Evolutionary conservation across 2,329 filamentous ascomycete species (phyloP).

Genomic region (Nemania sp.): DNA sequence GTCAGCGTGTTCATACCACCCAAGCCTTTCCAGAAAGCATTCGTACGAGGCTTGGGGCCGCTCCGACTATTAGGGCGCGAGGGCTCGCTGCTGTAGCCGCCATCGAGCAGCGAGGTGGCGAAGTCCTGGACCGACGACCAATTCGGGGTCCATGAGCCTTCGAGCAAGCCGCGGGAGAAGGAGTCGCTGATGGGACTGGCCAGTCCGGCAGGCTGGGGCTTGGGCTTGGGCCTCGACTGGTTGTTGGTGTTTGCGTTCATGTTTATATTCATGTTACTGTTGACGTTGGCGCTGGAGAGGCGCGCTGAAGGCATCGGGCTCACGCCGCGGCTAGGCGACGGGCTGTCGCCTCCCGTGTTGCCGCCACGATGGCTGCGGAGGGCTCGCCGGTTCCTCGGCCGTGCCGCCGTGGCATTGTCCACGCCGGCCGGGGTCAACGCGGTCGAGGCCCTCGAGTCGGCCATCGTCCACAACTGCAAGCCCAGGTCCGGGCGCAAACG

Average conservation of each 20-base stretch:
- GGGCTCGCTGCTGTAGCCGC: constrained; percentile 40
- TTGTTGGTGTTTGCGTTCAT: no score
- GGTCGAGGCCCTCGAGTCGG: constrained; percentile 50
- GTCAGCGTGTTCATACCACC: constrained; percentile 30
- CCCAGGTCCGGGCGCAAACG: no score
- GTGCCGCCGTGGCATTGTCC: constrained; percentile 47
- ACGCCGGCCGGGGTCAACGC: constrained; percentile 47
- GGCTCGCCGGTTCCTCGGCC: constrained; percentile 56
- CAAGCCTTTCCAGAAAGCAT: constrained; percentile 39
- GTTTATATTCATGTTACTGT: no score
- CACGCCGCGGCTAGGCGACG: constrained; percentile 47
- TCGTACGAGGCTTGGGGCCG: constrained; percentile 36
- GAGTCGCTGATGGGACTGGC: constrained; percentile 37
- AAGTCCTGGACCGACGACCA: constrained; percentile 61
- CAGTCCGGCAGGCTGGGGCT: constrained; percentile 32
- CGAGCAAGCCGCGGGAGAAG: constrained; percentile 49
- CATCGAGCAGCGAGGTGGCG: constrained; percentile 50
- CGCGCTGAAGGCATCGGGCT: constrained; percentile 54
- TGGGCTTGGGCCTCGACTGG: no score
- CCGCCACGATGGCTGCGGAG: constrained; percentile 37
- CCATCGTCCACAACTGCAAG: constrained; percentile 33
- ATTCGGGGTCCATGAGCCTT: constrained; percentile 55
- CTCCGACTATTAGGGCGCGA: constrained; percentile 39
- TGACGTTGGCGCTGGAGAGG: constrained; percentile 38
- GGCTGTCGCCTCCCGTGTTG: constrained; percentile 40